Base-by-base conservation (phyloP, 768 basidiomycete genomes). In the Multifurca ochricompacta region DNA sequence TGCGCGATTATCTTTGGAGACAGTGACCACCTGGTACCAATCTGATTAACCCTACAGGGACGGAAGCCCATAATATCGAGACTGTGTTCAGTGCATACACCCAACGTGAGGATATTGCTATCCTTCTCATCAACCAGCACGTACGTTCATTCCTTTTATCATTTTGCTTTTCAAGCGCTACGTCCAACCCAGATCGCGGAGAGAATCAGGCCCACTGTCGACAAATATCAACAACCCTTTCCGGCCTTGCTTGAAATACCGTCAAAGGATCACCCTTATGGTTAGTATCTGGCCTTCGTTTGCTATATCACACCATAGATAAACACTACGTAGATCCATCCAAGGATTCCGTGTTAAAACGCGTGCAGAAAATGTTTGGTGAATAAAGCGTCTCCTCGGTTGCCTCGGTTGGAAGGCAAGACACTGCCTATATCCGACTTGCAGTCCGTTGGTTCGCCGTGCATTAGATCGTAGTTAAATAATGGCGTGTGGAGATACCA, bases 91-190 rank as follows among this genome's bases (percentile, higher is more conserved):
- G 92, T 65, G 93, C 96, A 56, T 97, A 88, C 70, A 97, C 93
- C 2, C 83, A 91, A 68, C 82, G 96, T 55, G 87, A 85, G 66
- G 96, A 99, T 65, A 85, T 98, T 49, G 96, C 94, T 40, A 97
- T 99, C 61, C 73, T 99, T 13, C 76, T 99, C 63, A 97, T 99
- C 65, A 99, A 98, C 75, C 96, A 99, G 70, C 93, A 99, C 77
- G 95, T 93, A 59, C 63, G 87, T 71, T 21, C 35, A 45, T 54
- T 37, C 35, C 48, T 48, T 57, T 40, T 27, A 46, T 36, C 36
- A n/a, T 34, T 9, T 25, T 23, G 11, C 6, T 11, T 30, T 50
- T 53, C 48, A 9, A 39, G 34, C 36, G n/a, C 11, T 31, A 58
- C 57, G 19, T 32, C 32, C 23, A 59, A 47, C 60, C 8, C 67